Percentiles rank a stretch among this genome's conserved stretches.
Conservation (phyloP, 495 filamentous ascomycete species). For the Daldinia vernicosa region DNA sequence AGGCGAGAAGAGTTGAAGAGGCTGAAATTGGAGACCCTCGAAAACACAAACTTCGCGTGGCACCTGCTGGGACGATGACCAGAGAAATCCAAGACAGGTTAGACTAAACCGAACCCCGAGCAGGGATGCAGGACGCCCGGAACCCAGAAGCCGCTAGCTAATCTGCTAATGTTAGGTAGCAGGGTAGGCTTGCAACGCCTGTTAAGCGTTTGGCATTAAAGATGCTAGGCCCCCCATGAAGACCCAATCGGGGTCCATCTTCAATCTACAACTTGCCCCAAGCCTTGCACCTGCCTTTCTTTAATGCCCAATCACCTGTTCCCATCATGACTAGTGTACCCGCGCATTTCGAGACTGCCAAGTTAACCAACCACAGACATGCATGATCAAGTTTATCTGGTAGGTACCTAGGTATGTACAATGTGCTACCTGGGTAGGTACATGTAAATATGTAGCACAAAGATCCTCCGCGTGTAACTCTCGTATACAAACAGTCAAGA, state of each 20-base stretch:
- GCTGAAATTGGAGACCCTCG: constrained; percentile 44
- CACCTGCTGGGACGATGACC: constrained; percentile 31
- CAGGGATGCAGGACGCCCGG: constrained; percentile 32
- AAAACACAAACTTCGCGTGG: constrained; percentile 45
- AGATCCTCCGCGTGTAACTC: constrained; percentile 31
- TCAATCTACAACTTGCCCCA: not conserved
- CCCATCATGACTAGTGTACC: not conserved
- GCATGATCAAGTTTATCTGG: constrained; percentile 39
- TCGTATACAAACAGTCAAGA: constrained; percentile 6
- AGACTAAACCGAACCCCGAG: constrained; percentile 23
- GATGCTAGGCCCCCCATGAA: constrained; percentile 26
- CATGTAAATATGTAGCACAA: not conserved
- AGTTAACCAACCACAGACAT: constrained; percentile 18
- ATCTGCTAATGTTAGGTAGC: too few species aligned
- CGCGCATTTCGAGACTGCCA: constrained; percentile 33
- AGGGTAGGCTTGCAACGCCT: not conserved
- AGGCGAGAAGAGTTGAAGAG: constrained; percentile 36
- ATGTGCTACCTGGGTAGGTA: not conserved
- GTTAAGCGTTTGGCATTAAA: constrained; percentile 17
- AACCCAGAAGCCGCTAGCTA: constrained; percentile 26
- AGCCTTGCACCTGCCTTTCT: constrained; percentile 1
- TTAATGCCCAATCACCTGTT: constrained; percentile 25
- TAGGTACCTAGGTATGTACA: not conserved
- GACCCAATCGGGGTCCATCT: constrained; percentile 20
- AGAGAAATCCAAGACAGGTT: constrained; percentile 28